phyloP scores from a whole-genome alignment of 495 filamentous ascomycete species.

The Xanthoparmelia taractica region DNA sequence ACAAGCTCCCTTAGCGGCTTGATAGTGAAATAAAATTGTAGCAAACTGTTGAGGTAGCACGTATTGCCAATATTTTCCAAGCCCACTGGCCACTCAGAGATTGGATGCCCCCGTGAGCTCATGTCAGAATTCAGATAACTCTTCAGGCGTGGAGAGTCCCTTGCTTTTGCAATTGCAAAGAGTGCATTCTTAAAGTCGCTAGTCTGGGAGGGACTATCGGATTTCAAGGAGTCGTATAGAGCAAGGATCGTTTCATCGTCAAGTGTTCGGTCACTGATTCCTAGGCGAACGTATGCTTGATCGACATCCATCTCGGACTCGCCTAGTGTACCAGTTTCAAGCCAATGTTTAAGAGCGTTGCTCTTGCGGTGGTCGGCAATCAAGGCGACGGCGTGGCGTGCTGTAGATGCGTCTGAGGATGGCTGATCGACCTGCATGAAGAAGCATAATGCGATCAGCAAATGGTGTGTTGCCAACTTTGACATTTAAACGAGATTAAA shows the following conservation, averaged over 20 bases:
- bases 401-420: conserved; percentile 41
- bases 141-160: conserved; percentile 37
- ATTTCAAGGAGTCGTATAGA: conserved; percentile 42
- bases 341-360: conserved; percentile 43
- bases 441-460: not conserved
- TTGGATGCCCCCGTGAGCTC: conserved; percentile 30
- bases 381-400: conserved; percentile 46
- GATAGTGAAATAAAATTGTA: conserved; percentile 93
- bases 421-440: conserved; percentile 36
- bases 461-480: not conserved
- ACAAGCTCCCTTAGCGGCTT: conserved; percentile 75
- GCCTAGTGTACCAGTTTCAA: conserved; percentile 47
- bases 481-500: not conserved
- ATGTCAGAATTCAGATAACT: conserved; percentile 28
- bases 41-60: conserved; percentile 92
- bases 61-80: conserved; percentile 93
- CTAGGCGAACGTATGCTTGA: conserved; percentile 50
- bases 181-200: conserved; percentile 45
- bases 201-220: conserved; percentile 42
- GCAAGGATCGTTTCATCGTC: conserved; percentile 46
- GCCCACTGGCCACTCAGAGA: conserved; percentile 63
- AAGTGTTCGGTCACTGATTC: conserved; percentile 46
- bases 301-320: conserved; percentile 49
- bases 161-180: conserved; percentile 43
- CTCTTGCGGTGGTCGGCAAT: conserved; percentile 53